Evolutionary conservation across 1,139 yeast species (phyloP), one percentile per base, ranked within the genome.

Genomic region (Magnusiomyces fungicola): DNA sequence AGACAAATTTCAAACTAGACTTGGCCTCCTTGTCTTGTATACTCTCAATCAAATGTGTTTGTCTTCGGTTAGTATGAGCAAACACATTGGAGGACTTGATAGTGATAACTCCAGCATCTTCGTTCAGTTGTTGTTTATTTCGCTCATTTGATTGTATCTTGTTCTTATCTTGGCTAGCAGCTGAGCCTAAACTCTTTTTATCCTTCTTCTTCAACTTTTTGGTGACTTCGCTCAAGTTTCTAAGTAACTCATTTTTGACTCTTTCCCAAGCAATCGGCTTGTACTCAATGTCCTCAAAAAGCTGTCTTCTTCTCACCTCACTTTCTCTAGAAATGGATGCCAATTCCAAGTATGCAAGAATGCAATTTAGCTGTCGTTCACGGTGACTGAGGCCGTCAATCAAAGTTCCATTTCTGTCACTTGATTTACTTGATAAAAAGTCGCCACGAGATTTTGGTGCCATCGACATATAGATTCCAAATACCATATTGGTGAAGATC

Each of bases 371-470:
- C 37, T 77, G 79, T 50, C 76, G 71, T 18, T 72, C 48, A 7
- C 52, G 70, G 3, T 75, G 67, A 42, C 76, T 73, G 55, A 90
- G 72, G 0, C 97, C 97, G 2, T 83, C 73, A 10, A 89, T 67
- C 47, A 90, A 70, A 1, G 95, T 83, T 45, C 78, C 81, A 50
- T 86, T 75, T 24, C 48, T 50, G 54, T 85, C 88, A 0, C 81
- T 67, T 18, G 92, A 80, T 46, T 79, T 72, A 5, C 80, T 71
- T 41, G 92, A 81, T 29, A 89, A 74, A 21, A 86, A 80, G 51
- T 79, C 80, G 24, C 82, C 81, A 32, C 87, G 80, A 59, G 84
- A 88, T 46, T 84, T 66, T 56, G 97, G 92, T 0, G 97, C 96
- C 53, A 86, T 75, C 7, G 89, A 76, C 61, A 90, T 75, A 64